phyloP scores from a whole-genome alignment of 176 grass and related monocot genomes.

The Cenchrus americanus region DNA sequence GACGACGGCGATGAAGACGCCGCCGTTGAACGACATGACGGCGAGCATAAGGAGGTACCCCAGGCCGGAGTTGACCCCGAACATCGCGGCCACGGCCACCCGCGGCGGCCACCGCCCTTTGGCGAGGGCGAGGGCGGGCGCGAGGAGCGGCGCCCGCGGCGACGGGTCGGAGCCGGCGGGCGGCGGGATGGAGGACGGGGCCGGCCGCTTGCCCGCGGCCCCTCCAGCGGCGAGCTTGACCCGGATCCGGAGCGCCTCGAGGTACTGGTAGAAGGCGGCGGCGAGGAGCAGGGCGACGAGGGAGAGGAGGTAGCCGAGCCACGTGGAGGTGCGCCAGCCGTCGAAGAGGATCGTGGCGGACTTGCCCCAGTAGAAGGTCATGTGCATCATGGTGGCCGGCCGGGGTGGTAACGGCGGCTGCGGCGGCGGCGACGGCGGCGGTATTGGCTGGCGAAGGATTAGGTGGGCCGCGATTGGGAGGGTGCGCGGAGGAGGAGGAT shows the following conservation, averaged over 20 bases:
- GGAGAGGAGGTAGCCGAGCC: slow-evolving; percentile 74
- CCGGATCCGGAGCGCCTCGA: slow-evolving; percentile 83
- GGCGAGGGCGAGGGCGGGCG: slow-evolving; percentile 5
- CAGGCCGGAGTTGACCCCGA: slow-evolving; percentile 82
- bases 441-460: background rate
- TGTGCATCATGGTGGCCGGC: slow-evolving; percentile 85
- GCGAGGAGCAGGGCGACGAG: slow-evolving; percentile 73
- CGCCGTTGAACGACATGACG: slow-evolving; percentile 98
- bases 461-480: background rate
- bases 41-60: slow-evolving; percentile 96
- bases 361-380: slow-evolving; percentile 99
- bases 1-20: slow-evolving; percentile 78
- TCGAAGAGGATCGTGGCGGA: slow-evolving; percentile 90
- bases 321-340: slow-evolving; percentile 75
- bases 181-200: slow-evolving; percentile 25
- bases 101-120: slow-evolving; percentile 25
- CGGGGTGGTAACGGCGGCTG: background rate
- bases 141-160: slow-evolving; percentile 51
- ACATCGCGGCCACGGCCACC: slow-evolving; percentile 58
- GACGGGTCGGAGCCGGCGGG: slow-evolving; percentile 39
- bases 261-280: slow-evolving; percentile 95
- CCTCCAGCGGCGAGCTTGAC: slow-evolving; percentile 56
- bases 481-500: background rate
- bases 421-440: background rate
- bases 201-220: slow-evolving; percentile 32